Evolutionary conservation across 768 basidiomycete genomes (phyloP), one percentile per base, ranked within the genome.

Genomic region (Collybia mongolica): DNA sequence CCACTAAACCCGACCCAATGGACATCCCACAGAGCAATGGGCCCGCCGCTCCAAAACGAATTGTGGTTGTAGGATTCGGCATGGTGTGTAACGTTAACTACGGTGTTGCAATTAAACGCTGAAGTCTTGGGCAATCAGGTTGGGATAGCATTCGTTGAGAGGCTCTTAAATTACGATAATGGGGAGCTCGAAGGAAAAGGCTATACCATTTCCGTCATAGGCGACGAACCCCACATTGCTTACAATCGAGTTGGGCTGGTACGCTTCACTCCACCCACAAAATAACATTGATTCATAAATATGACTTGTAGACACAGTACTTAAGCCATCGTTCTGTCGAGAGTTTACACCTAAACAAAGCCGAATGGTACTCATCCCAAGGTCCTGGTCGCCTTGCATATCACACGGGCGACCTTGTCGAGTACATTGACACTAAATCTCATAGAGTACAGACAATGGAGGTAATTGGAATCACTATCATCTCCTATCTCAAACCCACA

Each of bases 131-230:
- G 39, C 22, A 48, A 39, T 18, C 37, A 11, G 39, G 47, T n/a
- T 29, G 28, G 23, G 37, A 36, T 40, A 77, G 84, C 83, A 0
- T 86, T 87, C 68, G 84, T 87, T 57, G 84, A 87, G 60, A 87
- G 86, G 56, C 67, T 88, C 24, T 71, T 86, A 38, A 72, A 75
- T 48, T 71, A 82, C 22, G 82, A 87, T 55, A 72, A 74, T 17
- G 62, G 62, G 22, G 35, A 43, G 17, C 17, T 9, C 6, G 39
- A 51, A n/a, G 48, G 54, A 2, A 68, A 69, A 6, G 64, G 66
- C 15, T 86, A 84, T 64, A 70, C 73, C 45, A 66, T 86, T 24
- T 70, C 81, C 12, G 84, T 82, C 1, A 80, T 78, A 40, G 84
- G 85, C 9, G 86, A 89, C 66, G 77, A 78, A 49, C 52, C 53